Percentiles rank a stretch among this genome's conserved stretches.
phyloP scores from a whole-genome alignment of 2,329 filamentous ascomycete genomes.

The Lachnellula occidentalis region DNA sequence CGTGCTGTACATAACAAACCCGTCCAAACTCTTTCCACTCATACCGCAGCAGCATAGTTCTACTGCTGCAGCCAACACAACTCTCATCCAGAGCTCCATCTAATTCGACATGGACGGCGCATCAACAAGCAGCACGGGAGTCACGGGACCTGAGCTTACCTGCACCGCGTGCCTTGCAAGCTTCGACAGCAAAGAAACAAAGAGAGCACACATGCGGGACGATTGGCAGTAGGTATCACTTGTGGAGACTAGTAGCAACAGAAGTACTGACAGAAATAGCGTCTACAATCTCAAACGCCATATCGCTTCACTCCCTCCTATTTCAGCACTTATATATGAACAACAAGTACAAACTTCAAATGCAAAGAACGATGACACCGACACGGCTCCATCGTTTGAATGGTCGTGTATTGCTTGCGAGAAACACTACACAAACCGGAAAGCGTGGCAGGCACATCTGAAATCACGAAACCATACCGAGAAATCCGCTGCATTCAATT shows the following conservation, averaged over 20 bases:
- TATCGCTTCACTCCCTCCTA: conserved; percentile 15
- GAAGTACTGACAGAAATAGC: conserved; percentile 3
- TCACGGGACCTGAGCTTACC: neutral
- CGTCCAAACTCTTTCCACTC: too few relatives aligned
- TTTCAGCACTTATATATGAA: conserved; percentile 10
- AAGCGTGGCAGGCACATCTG: conserved; percentile 14
- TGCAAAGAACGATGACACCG: neutral
- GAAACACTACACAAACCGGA: conserved; percentile 8
- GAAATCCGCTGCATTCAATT: neutral
- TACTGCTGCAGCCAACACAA: neutral
- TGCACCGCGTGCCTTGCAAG: conserved; percentile 5
- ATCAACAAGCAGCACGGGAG: neutral
- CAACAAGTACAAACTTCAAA: conserved; percentile 5
- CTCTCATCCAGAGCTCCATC: neutral
- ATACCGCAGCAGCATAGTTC: too few relatives aligned
- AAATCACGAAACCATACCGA: conserved; percentile 12
- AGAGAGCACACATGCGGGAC: conserved; percentile 8
- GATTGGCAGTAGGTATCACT: conserved; percentile 8
- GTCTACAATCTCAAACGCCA: conserved; percentile 20
- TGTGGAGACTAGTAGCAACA: neutral
- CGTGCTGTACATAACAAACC: too few relatives aligned
- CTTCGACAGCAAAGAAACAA: conserved; percentile 2
- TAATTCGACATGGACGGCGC: neutral
- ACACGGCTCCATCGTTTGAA: conserved; percentile 3
- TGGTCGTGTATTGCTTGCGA: conserved; percentile 11